phyloP scores from a whole-genome alignment of 116 monocot species.

The Zostera marina region DNA sequence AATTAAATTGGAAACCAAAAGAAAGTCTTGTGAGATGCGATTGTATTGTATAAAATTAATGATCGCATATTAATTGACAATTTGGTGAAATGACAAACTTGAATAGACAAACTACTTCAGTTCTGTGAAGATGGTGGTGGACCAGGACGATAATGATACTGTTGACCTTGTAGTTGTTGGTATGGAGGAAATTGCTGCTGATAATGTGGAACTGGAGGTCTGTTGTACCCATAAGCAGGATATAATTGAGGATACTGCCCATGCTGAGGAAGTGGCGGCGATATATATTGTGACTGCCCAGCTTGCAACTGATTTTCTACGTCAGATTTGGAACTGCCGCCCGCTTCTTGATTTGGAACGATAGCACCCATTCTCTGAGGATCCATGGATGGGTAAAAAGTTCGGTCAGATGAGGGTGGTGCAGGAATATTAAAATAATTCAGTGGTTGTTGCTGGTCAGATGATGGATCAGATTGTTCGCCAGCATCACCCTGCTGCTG shows the following conservation, averaged over 20 bases:
- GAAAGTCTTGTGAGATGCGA: too few relatives aligned
- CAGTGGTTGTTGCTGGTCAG: conserved; percentile 13
- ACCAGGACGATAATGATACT: conserved; percentile 12
- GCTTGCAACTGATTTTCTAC: conserved; percentile 19
- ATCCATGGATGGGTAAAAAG: conserved; percentile 87
- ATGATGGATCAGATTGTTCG: conserved; percentile 44
- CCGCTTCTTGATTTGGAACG: conserved; percentile 45
- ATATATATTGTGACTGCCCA: conserved; percentile 21
- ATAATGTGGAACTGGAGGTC: conserved; percentile 31
- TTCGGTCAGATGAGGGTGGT: conserved; percentile 33
- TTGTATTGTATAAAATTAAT: too few relatives aligned
- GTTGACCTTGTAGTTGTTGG: conserved; percentile 28
- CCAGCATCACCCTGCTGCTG: conserved; percentile 50
- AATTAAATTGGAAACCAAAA: too few relatives aligned
- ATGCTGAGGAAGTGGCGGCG: conserved; percentile 24
- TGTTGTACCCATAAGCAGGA: conserved; percentile 65
- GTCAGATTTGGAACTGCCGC: conserved; percentile 16
- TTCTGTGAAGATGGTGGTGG: conserved; percentile 13
- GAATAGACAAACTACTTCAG: conserved; percentile 9
- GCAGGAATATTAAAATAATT: conserved; percentile 77
- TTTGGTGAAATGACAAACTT: too few relatives aligned
- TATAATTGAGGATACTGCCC: conserved; percentile 55
- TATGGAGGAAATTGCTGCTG: conserved; percentile 34
- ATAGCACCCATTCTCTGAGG: conserved; percentile 95
- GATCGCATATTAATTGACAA: too few relatives aligned